Evolutionary conservation across 2,329 filamentous ascomycete genomes (phyloP).

Genomic region (Monosporascus sp.): DNA sequence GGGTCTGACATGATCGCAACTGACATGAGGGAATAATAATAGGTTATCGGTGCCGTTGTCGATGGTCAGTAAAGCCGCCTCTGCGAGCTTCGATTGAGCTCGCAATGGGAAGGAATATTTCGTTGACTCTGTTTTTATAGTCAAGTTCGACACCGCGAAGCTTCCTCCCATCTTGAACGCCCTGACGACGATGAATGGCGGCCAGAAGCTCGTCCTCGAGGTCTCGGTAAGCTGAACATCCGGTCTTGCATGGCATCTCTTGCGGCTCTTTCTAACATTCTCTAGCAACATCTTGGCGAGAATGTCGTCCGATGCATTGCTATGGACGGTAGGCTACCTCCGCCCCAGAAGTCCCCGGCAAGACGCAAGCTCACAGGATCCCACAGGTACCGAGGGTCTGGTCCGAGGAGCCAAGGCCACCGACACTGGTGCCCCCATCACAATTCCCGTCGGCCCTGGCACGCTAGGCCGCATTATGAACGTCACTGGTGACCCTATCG

Average conservation of each 20-base stretch:
- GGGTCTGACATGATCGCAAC: slow-evolving; percentile 11
- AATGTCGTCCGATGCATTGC: slow-evolving; percentile 99
- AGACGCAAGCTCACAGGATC: slow-evolving; percentile 14
- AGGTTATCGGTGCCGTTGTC: slow-evolving; percentile 98
- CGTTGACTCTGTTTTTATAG: slow-evolving; percentile 44
- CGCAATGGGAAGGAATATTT: background rate
- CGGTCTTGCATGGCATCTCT: background rate
- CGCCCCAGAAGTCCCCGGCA: slow-evolving; percentile 12
- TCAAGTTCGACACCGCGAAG: slow-evolving; percentile 94
- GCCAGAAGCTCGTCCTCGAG: slow-evolving; percentile 92
- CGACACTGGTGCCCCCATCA: slow-evolving; percentile 94
- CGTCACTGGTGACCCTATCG: slow-evolving; percentile 99
- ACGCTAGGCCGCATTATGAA: slow-evolving; percentile 99
- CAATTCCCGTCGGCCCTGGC: slow-evolving; percentile 86
- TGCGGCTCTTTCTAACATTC: slow-evolving; percentile 30
- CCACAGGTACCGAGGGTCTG: slow-evolving; percentile 94
- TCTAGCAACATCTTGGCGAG: slow-evolving; percentile 97
- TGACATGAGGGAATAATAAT: slow-evolving; percentile 51
- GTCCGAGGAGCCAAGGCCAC: slow-evolving; percentile 79
- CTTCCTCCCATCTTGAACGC: slow-evolving; percentile 98
- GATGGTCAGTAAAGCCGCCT: slow-evolving; percentile 65
- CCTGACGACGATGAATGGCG: slow-evolving; percentile 84
- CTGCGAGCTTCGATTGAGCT: slow-evolving; percentile 7
- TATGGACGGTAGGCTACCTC: slow-evolving; percentile 81
- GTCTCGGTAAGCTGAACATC: slow-evolving; percentile 67